A percentile compares a stretch with the other conserved stretches of the same genome.
These are phyloP conservation scores for Ambrosia artemisiifolia DNA, from an alignment of 129 eudicot genomes.

Conservation along the genomic window DNA sequence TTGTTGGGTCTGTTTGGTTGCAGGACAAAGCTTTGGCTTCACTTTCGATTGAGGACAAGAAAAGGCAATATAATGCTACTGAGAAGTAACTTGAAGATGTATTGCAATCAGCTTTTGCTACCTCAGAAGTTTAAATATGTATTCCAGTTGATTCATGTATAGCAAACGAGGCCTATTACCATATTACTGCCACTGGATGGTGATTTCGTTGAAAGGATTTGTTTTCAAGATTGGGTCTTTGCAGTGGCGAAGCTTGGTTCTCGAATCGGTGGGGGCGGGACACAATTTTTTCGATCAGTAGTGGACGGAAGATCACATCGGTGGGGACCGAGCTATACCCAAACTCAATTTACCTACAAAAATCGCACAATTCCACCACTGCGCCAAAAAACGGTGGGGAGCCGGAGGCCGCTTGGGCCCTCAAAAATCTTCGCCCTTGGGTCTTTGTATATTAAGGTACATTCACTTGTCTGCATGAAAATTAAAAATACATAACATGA, in stretches of 20 bases:
- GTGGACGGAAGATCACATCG: too few relatives aligned
- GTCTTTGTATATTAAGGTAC: not conserved
- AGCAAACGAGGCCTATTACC: not conserved
- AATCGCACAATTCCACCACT: too few relatives aligned
- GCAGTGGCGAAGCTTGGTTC: too few relatives aligned
- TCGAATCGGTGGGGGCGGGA: too few relatives aligned
- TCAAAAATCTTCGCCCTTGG: too few relatives aligned
- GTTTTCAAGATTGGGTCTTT: not conserved
- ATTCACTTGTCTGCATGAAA: too few relatives aligned
- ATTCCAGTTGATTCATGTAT: conserved; percentile 6
- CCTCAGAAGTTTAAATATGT: conserved; percentile 36
- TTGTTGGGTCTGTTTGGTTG: conserved; percentile 14
- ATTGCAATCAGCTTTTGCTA: conserved; percentile 84
- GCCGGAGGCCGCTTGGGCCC: too few relatives aligned
- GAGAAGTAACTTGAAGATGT: conserved; percentile 96
- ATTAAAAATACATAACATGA: not conserved
- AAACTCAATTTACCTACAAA: too few relatives aligned
- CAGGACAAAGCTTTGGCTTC: conserved; percentile 98
- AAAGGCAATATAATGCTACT: conserved; percentile 86
- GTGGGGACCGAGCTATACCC: too few relatives aligned
- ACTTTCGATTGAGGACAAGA: conserved; percentile 89
- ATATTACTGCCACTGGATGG: not conserved
- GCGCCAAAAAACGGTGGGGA: too few relatives aligned
- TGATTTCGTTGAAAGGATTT: not conserved
- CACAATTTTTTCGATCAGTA: too few relatives aligned